Evolutionary conservation across 345 rosid species (phyloP).

Genomic region (Salix suchowensis): DNA sequence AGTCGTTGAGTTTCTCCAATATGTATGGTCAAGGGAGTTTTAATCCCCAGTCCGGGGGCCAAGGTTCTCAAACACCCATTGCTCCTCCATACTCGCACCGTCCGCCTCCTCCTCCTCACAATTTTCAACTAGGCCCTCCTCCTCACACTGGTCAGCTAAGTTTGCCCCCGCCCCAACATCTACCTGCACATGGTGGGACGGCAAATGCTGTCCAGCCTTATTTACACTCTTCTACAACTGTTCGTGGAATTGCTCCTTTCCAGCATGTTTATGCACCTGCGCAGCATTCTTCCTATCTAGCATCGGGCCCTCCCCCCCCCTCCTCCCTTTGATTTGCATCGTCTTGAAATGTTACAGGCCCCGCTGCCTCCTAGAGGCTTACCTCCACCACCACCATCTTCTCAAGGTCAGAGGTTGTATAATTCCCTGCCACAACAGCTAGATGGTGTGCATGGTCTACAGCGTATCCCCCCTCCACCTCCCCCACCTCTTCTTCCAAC

Average conservation of each 20-base stretch:
- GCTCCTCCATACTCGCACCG: conserved; percentile 31
- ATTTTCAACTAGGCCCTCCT: conserved; percentile 29
- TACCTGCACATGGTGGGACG: conserved; percentile 25
- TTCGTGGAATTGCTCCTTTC: conserved; percentile 24
- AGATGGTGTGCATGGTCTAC: conserved; percentile 24
- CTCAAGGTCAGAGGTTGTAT: conserved; percentile 28
- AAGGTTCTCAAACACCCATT: conserved; percentile 30
- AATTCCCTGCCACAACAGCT: conserved; percentile 24
- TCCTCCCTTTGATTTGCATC: conserved; percentile 21
- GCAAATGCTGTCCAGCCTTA: conserved; percentile 32
- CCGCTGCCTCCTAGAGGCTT: conserved; percentile 28
- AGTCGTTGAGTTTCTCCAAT: not conserved
- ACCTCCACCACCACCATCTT: conserved; percentile 37
- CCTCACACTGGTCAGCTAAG: conserved; percentile 22
- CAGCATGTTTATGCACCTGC: conserved; percentile 22
- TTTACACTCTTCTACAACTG: conserved; percentile 10
- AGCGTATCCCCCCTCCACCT: conserved; percentile 23
- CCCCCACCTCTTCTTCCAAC: conserved; percentile 26
- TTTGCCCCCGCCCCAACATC: conserved; percentile 25
- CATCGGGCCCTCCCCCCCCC: conserved; percentile 24
- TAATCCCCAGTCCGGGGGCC: conserved; percentile 30
- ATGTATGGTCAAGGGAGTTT: conserved; percentile 38
- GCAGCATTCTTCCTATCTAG: conserved; percentile 29
- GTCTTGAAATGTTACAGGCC: conserved; percentile 6
- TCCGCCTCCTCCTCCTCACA: conserved; percentile 19